phyloP scores from a whole-genome alignment of 257 asterid species.

The Phtheirospermum japonicum region DNA sequence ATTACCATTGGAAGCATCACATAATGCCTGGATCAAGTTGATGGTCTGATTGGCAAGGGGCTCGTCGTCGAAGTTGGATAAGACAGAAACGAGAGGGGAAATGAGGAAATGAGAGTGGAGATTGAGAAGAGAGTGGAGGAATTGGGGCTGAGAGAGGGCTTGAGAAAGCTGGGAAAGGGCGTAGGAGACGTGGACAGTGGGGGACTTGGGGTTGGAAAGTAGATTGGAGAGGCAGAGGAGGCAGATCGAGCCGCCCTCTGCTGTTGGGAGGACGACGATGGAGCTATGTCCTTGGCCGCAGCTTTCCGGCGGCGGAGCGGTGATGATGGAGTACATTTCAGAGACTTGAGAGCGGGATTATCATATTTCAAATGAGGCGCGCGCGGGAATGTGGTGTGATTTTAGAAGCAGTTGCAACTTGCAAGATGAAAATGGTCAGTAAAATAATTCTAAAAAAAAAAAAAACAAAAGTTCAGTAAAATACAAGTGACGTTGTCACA shows the following conservation, averaged over 20 bases:
- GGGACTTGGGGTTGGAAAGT: conserved; percentile 69
- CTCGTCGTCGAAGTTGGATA: conserved; percentile 64
- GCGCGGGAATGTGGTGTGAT: neutral
- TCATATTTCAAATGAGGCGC: conserved; percentile 31
- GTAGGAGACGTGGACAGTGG: conserved; percentile 79
- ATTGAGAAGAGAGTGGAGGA: conserved; percentile 51
- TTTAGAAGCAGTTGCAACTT: neutral
- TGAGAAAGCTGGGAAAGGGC: conserved; percentile 89
- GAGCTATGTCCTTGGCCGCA: conserved; percentile 77
- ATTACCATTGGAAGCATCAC: conserved; percentile 34
- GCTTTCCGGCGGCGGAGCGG: conserved; percentile 34
- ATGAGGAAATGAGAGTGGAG: conserved; percentile 83
- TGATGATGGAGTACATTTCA: conserved; percentile 39
- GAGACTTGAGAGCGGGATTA: neutral
- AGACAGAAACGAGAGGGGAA: conserved; percentile 63
- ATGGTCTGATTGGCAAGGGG: conserved; percentile 66
- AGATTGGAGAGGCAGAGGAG: conserved; percentile 82
- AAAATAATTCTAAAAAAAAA: too few species aligned
- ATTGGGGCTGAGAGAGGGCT: conserved; percentile 67
- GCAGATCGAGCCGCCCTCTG: conserved; percentile 84
- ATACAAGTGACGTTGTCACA: too few species aligned
- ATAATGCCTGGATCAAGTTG: conserved; percentile 57
- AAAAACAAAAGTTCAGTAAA: too few species aligned
- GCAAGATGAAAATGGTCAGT: too few species aligned
- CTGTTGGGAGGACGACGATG: conserved; percentile 54